Conservation (phyloP, 1,139 yeast species). For the Diutina scorzettiae region DNA sequence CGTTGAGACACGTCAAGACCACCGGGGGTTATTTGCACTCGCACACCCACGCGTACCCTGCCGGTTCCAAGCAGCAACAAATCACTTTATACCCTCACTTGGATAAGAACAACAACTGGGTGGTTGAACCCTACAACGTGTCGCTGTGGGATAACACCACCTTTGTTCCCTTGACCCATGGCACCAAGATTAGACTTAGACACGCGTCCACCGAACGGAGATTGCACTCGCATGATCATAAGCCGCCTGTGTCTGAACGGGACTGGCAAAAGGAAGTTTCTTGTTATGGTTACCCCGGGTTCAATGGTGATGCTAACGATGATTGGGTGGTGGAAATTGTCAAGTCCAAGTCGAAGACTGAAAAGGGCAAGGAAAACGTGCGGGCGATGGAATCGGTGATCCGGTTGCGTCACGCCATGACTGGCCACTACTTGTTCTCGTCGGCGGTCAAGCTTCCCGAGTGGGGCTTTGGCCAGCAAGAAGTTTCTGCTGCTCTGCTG, state of each 20-base stretch:
- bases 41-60: constrained; percentile 71
- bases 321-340: constrained; percentile 87
- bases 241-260: constrained; percentile 83
- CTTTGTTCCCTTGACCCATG: constrained; percentile 60
- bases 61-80: constrained; percentile 95
- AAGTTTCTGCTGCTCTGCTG: constrained; percentile 81
- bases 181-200: constrained; percentile 66
- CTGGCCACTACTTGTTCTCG: constrained; percentile 84
- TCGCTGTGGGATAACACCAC: constrained; percentile 33
- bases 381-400: constrained; percentile 77
- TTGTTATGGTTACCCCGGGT: constrained; percentile 84
- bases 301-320: constrained; percentile 91
- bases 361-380: constrained; percentile 49
- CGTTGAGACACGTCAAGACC: constrained; percentile 74
- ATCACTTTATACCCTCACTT: constrained; percentile 86
- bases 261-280: constrained; percentile 97
- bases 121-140: constrained; percentile 54
- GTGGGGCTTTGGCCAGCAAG: constrained; percentile 97
- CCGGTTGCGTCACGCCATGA: constrained; percentile 79
- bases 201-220: constrained; percentile 66
- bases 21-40: constrained; percentile 95
- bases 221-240: constrained; percentile 91
- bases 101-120: constrained; percentile 83
- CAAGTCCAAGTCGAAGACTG: constrained; percentile 33
- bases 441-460: constrained; percentile 78